phyloP scores from a whole-genome alignment of 305 asterid genomes.

The Rubia tinctorum region DNA sequence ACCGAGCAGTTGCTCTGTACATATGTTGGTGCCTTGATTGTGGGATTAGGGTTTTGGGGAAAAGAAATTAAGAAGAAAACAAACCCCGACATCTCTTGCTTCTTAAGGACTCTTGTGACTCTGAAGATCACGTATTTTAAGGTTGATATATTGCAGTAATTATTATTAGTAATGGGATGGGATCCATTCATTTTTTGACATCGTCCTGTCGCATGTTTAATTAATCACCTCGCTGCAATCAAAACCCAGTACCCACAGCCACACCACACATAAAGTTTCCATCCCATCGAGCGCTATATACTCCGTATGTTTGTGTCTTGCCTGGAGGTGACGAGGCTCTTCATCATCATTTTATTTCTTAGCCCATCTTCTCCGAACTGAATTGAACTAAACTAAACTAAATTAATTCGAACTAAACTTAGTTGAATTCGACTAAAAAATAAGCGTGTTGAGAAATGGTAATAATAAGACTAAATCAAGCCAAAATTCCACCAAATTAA shows the following conservation, averaged over 20 bases:
- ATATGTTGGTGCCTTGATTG: not conserved
- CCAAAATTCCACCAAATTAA: too few relatives aligned
- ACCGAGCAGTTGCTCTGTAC: not conserved
- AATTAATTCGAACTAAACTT: too few relatives aligned
- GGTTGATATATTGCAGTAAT: slow-evolving; percentile 4
- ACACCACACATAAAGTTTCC: slow-evolving; percentile 21
- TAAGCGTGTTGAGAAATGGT: too few relatives aligned
- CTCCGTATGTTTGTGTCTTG: slow-evolving; percentile 2
- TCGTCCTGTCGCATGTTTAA: not conserved
- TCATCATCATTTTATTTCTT: slow-evolving; percentile 28
- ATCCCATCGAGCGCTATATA: not conserved
- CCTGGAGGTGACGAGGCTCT: slow-evolving; percentile 25
- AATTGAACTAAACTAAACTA: too few relatives aligned
- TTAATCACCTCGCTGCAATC: slow-evolving; percentile 23
- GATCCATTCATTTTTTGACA: slow-evolving; percentile 17
- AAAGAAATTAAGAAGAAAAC: not conserved
- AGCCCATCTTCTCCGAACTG: too few relatives aligned
- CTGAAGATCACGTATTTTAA: slow-evolving; percentile 23
- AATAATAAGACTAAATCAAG: too few relatives aligned
- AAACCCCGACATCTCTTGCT: slow-evolving; percentile 58
- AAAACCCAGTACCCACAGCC: too few relatives aligned
- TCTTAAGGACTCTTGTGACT: slow-evolving; percentile 28
- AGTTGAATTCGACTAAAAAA: too few relatives aligned
- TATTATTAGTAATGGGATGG: not conserved
- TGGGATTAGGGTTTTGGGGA: not conserved